Conservation (phyloP, 2,329 filamentous ascomycete genomes). For the Neurospora sp. region DNA sequence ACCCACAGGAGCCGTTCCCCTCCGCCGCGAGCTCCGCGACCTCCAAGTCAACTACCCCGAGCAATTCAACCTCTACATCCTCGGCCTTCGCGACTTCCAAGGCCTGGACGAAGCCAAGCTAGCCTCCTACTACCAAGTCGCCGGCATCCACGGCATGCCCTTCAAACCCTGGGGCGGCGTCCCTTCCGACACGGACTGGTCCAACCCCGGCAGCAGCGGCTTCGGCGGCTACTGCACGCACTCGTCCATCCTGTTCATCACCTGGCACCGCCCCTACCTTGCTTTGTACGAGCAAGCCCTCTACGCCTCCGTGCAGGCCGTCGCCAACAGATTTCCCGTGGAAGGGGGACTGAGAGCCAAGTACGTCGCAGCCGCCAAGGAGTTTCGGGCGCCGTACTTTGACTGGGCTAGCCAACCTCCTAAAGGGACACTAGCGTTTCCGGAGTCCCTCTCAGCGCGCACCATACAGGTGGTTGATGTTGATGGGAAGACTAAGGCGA, state of each 20-base stretch:
- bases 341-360: constrained; percentile 9
- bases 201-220: constrained; percentile 18
- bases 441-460: constrained; percentile 10
- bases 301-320: constrained; percentile 15
- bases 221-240: constrained; percentile 51
- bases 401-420: constrained; percentile 23
- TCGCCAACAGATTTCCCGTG: constrained; percentile 17
- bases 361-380: constrained; percentile 20
- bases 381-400: constrained; percentile 25
- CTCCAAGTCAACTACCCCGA: constrained; percentile 38
- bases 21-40: constrained; percentile 45
- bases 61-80: constrained; percentile 51
- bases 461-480: constrained; percentile 16
- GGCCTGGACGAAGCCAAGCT: constrained; percentile 34
- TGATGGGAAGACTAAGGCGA: constrained; percentile 14
- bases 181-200: constrained; percentile 22
- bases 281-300: constrained; percentile 19
- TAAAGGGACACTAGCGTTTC: constrained; percentile 12
- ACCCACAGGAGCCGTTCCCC: constrained; percentile 12
- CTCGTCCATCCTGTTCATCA: constrained; percentile 48
- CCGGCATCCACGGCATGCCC: constrained; percentile 57
- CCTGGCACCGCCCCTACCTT: constrained; percentile 38
- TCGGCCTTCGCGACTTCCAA: constrained; percentile 48
- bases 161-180: constrained; percentile 47
- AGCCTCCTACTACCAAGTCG: constrained; percentile 52